Evolutionary conservation across 2,329 filamentous ascomycete species (phyloP), one percentile per base, ranked within the genome.

Genomic region (Cyphellophora europaea): DNA sequence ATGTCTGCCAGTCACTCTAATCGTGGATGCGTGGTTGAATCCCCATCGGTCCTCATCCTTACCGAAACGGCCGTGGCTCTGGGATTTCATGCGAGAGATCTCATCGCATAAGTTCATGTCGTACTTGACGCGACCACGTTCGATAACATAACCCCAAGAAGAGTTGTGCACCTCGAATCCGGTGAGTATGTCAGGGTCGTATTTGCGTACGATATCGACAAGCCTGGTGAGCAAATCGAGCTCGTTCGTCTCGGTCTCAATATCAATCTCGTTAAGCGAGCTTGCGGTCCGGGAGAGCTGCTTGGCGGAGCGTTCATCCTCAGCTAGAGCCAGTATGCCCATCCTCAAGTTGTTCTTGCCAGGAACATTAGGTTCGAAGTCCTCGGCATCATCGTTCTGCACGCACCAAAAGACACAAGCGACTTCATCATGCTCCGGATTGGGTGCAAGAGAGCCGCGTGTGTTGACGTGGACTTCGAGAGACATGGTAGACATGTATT

Each of bases 401-500:
- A 93, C 63, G 50, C 79, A 82, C 88, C 89, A 98, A 53, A 96
- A 93, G 5, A 96, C 72, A 51, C 82, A 87, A 43, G 82, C 74
- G 3, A 98, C 74, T 49, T 89, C 83, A 54, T 98, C 91, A 47
- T 93, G 73, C 48, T 89, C 85, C 0, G 91, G 91, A 51, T 98
- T 87, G 1, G 91, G 87, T 2, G 86, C 73, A 6, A 95, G 68
- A 32, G 75, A 77, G 5, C 77, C 85, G 37, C 89, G 73, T 3
- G 82, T 91, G 49, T 93, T 94, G 42, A 93, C 80, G 53, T 98
- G 89, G 4, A 96, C 63, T 54, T 98, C 91, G 5, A 98, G 60
- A 47, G 87, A 93, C 84, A 98, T 88, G 12, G 82, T 86, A 48
- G 84, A 94, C 91, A 98, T 96, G 55, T 94, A 93, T 48, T 91